Evolutionary conservation across 768 basidiomycete species (phyloP).

Genomic region (Kwoniella heveanensis): DNA sequence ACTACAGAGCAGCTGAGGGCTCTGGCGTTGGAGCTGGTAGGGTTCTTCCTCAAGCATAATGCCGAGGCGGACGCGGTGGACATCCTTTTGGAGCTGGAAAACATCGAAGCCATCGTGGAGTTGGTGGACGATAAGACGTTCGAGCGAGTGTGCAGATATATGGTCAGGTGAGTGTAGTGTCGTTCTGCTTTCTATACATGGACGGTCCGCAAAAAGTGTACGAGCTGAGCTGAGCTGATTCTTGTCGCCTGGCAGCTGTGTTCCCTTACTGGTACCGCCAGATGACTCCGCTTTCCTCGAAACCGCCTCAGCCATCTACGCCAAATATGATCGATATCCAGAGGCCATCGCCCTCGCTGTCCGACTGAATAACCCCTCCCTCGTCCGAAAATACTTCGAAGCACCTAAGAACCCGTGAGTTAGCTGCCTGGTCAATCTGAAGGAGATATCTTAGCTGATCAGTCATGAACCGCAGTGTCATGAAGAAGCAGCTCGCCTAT

Average conservation of each 20-base stretch:
- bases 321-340: conserved; percentile 81
- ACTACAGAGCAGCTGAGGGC: conserved; percentile 67
- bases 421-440: background rate
- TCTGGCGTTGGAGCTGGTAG: conserved; percentile 80
- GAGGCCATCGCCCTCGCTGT: conserved; percentile 87
- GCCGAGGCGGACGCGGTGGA: conserved; percentile 99
- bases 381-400: conserved; percentile 84
- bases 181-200: no score
- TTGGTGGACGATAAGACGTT: conserved; percentile 73
- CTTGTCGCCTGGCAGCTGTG: conserved; percentile 62
- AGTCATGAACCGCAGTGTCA: conserved; percentile 61
- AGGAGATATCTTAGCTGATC: background rate
- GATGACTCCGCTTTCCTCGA: conserved; percentile 87
- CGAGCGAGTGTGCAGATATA: conserved; percentile 87
- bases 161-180: conserved; percentile 71
- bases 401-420: conserved; percentile 84
- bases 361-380: conserved; percentile 73
- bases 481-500: conserved; percentile 94
- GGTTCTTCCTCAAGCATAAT: conserved; percentile 87
- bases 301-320: conserved; percentile 85
- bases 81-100: conserved; percentile 88
- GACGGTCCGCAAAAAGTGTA: no score
- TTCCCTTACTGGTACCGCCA: conserved; percentile 84
- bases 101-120: conserved; percentile 72
- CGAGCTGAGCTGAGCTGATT: no score